These are phyloP conservation scores for Talaromyces pinophilus DNA, from an alignment of 2,329 filamentous ascomycete species.

Conservation along the genomic window DNA sequence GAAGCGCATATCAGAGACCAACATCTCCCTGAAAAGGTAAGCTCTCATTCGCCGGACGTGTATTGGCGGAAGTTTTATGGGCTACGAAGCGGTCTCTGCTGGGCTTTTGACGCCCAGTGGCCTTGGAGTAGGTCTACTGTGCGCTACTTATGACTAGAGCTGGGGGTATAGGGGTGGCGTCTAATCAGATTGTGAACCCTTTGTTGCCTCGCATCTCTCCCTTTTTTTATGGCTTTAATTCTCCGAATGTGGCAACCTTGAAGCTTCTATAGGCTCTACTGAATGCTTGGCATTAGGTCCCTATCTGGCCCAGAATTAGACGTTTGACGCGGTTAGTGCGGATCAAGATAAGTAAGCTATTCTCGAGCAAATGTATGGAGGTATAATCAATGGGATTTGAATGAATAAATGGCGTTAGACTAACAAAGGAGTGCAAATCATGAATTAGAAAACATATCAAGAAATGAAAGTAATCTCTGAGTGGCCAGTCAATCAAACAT, in stretches of 20 bases:
- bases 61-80: constrained; percentile 9
- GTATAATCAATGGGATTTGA: not conserved
- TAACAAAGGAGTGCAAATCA: constrained; percentile 11
- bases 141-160: not conserved
- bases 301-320: not conserved
- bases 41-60: constrained; percentile 3
- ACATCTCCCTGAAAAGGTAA: not conserved
- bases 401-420: not conserved
- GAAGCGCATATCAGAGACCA: constrained; percentile 14
- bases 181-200: not conserved
- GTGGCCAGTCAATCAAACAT: constrained; percentile 3
- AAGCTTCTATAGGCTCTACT: constrained; percentile 1
- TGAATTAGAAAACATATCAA: constrained; percentile 13
- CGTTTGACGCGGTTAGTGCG: not conserved
- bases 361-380: not conserved
- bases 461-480: constrained; percentile 16
- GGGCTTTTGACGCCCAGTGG: not conserved
- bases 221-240: not conserved
- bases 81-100: not conserved
- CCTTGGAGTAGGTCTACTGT: constrained; percentile 1
- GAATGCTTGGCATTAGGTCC: constrained; percentile 1
- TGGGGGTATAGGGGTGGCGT: constrained; percentile 7
- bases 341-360: constrained; percentile 1
- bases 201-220: not conserved
- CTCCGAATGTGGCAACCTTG: not conserved